Evolutionary conservation across 2,329 filamentous ascomycete species (phyloP).

Genomic region (Penicillium crustosum): DNA sequence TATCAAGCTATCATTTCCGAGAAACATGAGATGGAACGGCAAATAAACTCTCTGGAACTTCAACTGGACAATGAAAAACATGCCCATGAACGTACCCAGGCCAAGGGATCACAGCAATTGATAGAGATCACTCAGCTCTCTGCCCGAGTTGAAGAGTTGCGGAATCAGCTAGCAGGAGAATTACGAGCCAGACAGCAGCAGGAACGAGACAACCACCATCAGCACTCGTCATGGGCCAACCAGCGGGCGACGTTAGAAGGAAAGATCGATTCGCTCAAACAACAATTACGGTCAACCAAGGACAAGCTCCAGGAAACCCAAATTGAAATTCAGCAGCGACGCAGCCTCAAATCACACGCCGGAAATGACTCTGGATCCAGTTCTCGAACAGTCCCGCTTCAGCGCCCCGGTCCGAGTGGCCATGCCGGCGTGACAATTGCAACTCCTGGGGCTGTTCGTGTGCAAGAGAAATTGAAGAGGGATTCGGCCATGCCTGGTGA

Average conservation of each 20-base stretch:
- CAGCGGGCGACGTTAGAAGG: constrained; percentile 67
- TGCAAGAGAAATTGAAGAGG: constrained; percentile 57
- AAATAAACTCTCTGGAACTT: constrained; percentile 73
- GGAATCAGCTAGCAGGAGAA: constrained; percentile 52
- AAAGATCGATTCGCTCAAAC: constrained; percentile 67
- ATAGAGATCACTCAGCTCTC: constrained; percentile 44
- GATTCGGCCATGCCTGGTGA: constrained; percentile 68
- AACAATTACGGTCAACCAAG: constrained; percentile 68
- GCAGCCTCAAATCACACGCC: constrained; percentile 35
- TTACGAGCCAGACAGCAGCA: constrained; percentile 48
- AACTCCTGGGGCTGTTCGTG: constrained; percentile 50
- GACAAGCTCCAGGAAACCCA: constrained; percentile 70
- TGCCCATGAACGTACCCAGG: constrained; percentile 60
- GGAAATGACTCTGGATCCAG: constrained; percentile 32
- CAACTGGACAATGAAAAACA: constrained; percentile 81
- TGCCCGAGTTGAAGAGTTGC: constrained; percentile 48
- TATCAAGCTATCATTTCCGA: constrained; percentile 72
- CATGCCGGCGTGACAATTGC: constrained; percentile 50
- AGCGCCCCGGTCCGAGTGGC: constrained; percentile 26
- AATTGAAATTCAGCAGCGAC: constrained; percentile 47
- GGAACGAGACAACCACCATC: constrained; percentile 56
- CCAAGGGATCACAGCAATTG: constrained; percentile 35
- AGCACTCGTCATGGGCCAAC: constrained; percentile 60
- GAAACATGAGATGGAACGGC: constrained; percentile 75
- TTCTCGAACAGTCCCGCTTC: constrained; percentile 44